phyloP scores from a whole-genome alignment of 768 basidiomycete species.

The Russula olivacea region DNA sequence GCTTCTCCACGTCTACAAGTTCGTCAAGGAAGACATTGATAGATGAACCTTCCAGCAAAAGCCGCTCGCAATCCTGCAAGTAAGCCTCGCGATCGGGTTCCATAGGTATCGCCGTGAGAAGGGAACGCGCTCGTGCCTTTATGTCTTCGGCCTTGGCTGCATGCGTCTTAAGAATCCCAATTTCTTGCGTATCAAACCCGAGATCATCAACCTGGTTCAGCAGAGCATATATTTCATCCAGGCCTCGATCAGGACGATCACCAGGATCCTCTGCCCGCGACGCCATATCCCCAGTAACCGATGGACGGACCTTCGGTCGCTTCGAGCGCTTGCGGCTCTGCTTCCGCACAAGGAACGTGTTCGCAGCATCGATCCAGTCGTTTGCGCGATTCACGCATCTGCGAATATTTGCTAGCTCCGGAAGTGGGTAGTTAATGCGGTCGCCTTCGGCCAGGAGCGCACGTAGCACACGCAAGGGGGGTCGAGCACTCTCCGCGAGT shows the following conservation, averaged over 20 bases:
- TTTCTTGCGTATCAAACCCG: constrained; percentile 82
- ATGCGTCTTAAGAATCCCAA: constrained; percentile 47
- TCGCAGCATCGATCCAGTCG: constrained; percentile 85
- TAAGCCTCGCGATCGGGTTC: constrained; percentile 49
- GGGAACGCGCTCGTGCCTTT: constrained; percentile 45
- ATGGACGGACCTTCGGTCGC: constrained; percentile 48
- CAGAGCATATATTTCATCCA: constrained; percentile 65
- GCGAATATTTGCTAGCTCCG: constrained; percentile 64
- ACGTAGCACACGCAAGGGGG: constrained; percentile 69
- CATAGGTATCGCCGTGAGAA: constrained; percentile 42
- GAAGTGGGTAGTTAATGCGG: constrained; percentile 68
- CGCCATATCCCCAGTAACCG: constrained; percentile 35
- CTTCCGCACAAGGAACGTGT: constrained; percentile 71
- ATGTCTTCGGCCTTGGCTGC: constrained; percentile 61
- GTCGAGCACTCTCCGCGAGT: constrained; percentile 62
- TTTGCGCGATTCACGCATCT: constrained; percentile 77
- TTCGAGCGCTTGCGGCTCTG: constrained; percentile 69
- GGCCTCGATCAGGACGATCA: constrained; percentile 63
- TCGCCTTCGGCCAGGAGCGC: constrained; percentile 86
- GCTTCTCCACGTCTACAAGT: constrained; percentile 67
- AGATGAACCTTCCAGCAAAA: constrained; percentile 64
- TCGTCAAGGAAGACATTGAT: constrained; percentile 84
- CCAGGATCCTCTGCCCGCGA: constrained; percentile 47
- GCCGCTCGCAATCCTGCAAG: constrained; percentile 62
- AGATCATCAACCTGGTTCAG: constrained; percentile 68